These are phyloP conservation scores for Teratosphaeria nubilosa DNA, from an alignment of 2,329 filamentous ascomycete species.

Conservation along the genomic window DNA sequence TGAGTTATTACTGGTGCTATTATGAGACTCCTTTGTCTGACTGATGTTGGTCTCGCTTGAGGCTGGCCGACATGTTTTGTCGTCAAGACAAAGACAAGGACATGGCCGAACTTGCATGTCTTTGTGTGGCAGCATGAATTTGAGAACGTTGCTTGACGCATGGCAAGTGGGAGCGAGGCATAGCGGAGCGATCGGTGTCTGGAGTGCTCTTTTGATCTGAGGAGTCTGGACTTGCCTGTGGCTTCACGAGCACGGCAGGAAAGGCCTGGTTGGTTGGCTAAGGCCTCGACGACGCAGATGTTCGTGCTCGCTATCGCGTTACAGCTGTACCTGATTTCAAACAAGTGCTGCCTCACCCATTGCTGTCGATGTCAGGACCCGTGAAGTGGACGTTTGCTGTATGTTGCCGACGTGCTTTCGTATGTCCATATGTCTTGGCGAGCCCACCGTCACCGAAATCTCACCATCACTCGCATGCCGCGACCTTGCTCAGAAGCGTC, in stretches of 20 bases:
- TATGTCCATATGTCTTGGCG: background rate
- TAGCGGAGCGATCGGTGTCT: background rate
- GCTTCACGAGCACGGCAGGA: background rate
- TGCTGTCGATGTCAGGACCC: background rate
- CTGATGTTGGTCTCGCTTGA: background rate
- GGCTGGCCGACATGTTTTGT: background rate
- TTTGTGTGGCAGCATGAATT: background rate
- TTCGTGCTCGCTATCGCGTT: too few relatives aligned
- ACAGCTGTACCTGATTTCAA: too few relatives aligned
- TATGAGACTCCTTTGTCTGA: conserved; percentile 1
- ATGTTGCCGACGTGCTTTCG: background rate
- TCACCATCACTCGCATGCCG: too few relatives aligned
- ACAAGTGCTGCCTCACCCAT: too few relatives aligned
- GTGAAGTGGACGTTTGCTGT: too few relatives aligned
- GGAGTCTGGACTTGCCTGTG: background rate
- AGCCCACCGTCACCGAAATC: background rate
- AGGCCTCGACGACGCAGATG: too few relatives aligned
- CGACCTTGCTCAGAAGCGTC: too few relatives aligned
- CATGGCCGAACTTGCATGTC: background rate
- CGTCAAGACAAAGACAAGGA: background rate
- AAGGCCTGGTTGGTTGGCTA: background rate
- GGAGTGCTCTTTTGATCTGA: background rate
- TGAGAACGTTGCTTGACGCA: background rate
- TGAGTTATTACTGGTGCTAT: conserved; percentile 1
- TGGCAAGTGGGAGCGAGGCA: background rate